Base-by-base conservation (phyloP, 129 eudicot species). In the Kitagawia praeruptora region DNA sequence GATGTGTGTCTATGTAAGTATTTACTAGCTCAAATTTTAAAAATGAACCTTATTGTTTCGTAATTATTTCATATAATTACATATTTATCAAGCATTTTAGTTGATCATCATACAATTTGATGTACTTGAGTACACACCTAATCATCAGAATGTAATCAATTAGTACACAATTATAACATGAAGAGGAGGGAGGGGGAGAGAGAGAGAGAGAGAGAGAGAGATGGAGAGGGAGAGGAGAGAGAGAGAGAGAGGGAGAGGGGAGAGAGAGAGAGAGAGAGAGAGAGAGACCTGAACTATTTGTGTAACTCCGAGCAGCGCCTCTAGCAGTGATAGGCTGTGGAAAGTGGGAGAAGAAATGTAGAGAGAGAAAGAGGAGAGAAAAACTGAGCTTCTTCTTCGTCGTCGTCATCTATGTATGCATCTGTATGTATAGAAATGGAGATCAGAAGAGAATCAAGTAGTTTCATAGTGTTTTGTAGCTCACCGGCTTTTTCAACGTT, bases 321-420 rank as follows among this genome's bases (percentile, higher is more conserved):
- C 91, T 87, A 77, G 92, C 88, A 53, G 79, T 19, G 76, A 89
- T 83, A 53, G 75, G 82, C 16, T 38, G 87, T 47, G 86, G 73
- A 37, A 93, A 73, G 70, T 46, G 37, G 0, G 83, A 77, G 79
- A 85, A 82, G 81, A 89, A 74, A 44, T 77, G 76, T 72, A 89
- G 86, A 74, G 80, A 82, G 85, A 89, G 82, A 83, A 85, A 83
- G 75, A 88, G 83, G 79, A 87, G 84, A 45, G 84, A 76, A 69
- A 85, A 76, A 51, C 42, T 16, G 78, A 78, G 74, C 75, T 83
- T 84, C 82, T 76, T 81, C 61, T 40, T 44, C 77, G 0, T 42
- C 53, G 28, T 63, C 61, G 5, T 41, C 51, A 51, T 51, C 1
- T 14, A 49, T 49, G 5, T 49, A 15, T 49, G 53, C 2, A 40